Evolutionary conservation across 305 asterid species (phyloP).

Genomic region (Solanum hybrid): DNA sequence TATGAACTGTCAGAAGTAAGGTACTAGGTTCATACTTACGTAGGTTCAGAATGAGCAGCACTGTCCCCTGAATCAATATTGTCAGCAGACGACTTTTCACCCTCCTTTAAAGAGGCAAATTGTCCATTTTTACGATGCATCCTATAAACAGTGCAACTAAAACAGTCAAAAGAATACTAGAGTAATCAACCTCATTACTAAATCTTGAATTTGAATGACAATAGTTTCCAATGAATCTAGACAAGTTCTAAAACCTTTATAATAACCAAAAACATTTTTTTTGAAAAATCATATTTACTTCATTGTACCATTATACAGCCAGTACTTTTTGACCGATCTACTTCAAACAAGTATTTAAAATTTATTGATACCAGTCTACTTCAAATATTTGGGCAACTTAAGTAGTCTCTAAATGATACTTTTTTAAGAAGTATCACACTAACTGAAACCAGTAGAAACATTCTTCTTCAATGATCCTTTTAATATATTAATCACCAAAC

Average conservation of each 20-base stretch:
- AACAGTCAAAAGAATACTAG: neutral
- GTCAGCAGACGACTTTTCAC: slow-evolving; percentile 19
- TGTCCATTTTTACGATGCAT: slow-evolving; percentile 62
- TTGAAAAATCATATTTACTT: neutral
- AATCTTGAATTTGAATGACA: neutral
- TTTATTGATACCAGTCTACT: neutral
- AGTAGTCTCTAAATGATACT: neutral
- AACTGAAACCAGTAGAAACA: neutral
- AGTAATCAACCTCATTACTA: neutral
- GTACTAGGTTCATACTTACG: slow-evolving; percentile 26
- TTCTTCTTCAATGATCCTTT: neutral
- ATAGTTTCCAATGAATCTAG: neutral
- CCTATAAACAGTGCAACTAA: slow-evolving; percentile 23
- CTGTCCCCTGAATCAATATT: slow-evolving; percentile 22
- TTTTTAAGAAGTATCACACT: neutral
- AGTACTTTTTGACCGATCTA: neutral
- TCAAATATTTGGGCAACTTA: neutral
- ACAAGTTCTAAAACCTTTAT: neutral
- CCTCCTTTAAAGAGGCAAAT: slow-evolving; percentile 35
- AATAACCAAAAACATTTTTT: neutral
- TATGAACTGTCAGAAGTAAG: slow-evolving; percentile 1
- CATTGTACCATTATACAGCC: neutral
- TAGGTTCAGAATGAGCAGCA: slow-evolving; percentile 20
- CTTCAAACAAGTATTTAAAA: neutral
- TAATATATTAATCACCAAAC: neutral